phyloP scores from a whole-genome alignment of 305 asterid genomes.

The Caryopteris hybrid region DNA sequence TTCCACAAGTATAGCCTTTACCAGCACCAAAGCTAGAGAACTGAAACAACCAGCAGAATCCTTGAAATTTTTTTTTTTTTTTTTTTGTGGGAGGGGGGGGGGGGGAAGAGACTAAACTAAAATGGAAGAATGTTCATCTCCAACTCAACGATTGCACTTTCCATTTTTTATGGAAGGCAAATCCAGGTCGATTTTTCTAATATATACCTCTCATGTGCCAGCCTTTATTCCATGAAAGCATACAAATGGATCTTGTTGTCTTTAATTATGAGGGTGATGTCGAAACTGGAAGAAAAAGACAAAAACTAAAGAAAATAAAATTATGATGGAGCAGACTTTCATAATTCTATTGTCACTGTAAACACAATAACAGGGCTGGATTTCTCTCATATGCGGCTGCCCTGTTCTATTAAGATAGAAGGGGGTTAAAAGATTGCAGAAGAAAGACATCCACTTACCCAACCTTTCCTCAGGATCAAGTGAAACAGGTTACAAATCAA shows the following conservation, averaged over 20 bases:
- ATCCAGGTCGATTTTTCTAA: no score
- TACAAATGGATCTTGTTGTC: background rate
- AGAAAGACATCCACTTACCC: background rate
- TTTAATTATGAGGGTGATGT: background rate
- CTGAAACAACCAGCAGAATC: no score
- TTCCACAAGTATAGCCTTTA: no score
- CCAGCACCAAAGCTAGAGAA: no score
- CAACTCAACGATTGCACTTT: no score
- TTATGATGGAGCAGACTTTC: background rate
- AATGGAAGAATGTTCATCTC: no score
- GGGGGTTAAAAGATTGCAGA: background rate
- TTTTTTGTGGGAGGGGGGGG: no score
- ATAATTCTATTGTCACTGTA: background rate
- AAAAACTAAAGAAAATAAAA: background rate
- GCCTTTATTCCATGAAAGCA: background rate
- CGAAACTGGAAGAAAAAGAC: background rate
- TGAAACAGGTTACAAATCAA: background rate
- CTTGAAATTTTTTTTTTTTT: no score
- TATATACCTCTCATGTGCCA: no score
- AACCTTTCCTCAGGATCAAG: background rate
- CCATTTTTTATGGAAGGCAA: no score
- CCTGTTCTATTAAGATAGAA: background rate
- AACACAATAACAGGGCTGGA: background rate
- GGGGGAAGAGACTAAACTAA: no score
- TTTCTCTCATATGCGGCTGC: background rate